These are phyloP conservation scores for Xylariaceae sp. DNA, from an alignment of 2,329 filamentous ascomycete genomes.

Conservation along the genomic window DNA sequence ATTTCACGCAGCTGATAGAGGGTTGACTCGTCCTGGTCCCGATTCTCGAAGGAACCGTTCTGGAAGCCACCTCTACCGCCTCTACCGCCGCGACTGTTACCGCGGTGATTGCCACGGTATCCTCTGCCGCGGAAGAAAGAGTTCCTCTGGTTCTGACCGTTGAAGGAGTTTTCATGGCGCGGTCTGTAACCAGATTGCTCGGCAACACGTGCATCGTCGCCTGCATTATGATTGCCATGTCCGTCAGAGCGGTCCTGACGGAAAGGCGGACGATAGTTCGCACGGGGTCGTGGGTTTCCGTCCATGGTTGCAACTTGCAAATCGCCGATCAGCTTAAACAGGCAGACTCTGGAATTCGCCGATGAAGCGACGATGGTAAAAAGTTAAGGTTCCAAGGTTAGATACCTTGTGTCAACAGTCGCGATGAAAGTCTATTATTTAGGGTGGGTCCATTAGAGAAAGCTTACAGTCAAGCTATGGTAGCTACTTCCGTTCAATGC, in stretches of 20 bases:
- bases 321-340: too few species aligned
- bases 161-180: too few species aligned
- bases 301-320: too few species aligned
- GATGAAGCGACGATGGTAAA: too few species aligned
- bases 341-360: too few species aligned
- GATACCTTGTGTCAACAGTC: too few species aligned
- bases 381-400: not conserved
- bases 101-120: not conserved
- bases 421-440: not conserved
- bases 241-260: slow-evolving; percentile 11
- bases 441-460: not conserved
- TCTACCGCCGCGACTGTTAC: slow-evolving; percentile 3
- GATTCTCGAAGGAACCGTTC: slow-evolving; percentile 12
- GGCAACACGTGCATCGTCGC: slow-evolving; percentile 2
- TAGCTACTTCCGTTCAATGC: not conserved
- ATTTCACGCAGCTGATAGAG: slow-evolving; percentile 17
- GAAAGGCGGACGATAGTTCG: slow-evolving; percentile 18
- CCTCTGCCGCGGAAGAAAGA: too few species aligned
- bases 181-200: not conserved
- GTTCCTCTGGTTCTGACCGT: too few species aligned
- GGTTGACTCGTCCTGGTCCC: slow-evolving; percentile 11
- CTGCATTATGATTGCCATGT: too few species aligned
- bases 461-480: too few species aligned
- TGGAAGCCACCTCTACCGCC: slow-evolving; percentile 6
- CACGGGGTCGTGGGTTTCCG: too few species aligned